Evolutionary conservation across 495 filamentous ascomycete genomes (phyloP).

Genomic region (Parathielavia appendiculata): DNA sequence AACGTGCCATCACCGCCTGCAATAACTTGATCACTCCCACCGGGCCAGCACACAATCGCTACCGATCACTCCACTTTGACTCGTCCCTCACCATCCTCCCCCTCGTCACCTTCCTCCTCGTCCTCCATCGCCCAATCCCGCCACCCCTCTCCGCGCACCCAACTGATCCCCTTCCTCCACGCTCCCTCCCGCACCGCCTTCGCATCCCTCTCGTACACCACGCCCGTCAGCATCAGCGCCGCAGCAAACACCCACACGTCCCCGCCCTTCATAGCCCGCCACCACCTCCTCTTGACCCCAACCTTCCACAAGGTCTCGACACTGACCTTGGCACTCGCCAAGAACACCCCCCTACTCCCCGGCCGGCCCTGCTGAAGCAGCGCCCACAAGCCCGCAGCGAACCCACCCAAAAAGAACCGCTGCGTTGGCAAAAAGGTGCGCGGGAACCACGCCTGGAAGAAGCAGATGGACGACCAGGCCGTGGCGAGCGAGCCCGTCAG

Average conservation of each 20-base stretch:
- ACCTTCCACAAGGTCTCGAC: slow-evolving; percentile 87
- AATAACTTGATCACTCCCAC: not conserved
- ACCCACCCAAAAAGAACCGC: slow-evolving; percentile 83
- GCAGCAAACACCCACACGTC: slow-evolving; percentile 78
- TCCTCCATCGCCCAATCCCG: slow-evolving; percentile 41
- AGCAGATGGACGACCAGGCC: slow-evolving; percentile 80
- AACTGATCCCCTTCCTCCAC: slow-evolving; percentile 67
- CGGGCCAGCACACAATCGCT: not conserved
- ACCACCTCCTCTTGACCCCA: slow-evolving; percentile 76
- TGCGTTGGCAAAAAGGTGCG: slow-evolving; percentile 68
- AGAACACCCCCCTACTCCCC: slow-evolving; percentile 57
- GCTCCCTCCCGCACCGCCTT: slow-evolving; percentile 59
- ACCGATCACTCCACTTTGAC: slow-evolving; percentile 13
- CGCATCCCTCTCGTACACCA: slow-evolving; percentile 68
- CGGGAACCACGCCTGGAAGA: slow-evolving; percentile 75
- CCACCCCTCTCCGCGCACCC: slow-evolving; percentile 59
- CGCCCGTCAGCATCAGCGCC: slow-evolving; percentile 70
- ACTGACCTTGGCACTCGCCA: slow-evolving; percentile 67
- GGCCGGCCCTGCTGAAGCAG: slow-evolving; percentile 54
- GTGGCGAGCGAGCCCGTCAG: slow-evolving; percentile 73
- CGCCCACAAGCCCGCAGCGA: slow-evolving; percentile 77
- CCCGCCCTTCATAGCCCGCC: slow-evolving; percentile 72
- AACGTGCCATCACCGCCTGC: not conserved
- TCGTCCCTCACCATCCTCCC: slow-evolving; percentile 18
- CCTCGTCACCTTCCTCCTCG: slow-evolving; percentile 28